phyloP scores from a whole-genome alignment of 2,329 filamentous ascomycete species.

The Fusarium oligoseptatum region DNA sequence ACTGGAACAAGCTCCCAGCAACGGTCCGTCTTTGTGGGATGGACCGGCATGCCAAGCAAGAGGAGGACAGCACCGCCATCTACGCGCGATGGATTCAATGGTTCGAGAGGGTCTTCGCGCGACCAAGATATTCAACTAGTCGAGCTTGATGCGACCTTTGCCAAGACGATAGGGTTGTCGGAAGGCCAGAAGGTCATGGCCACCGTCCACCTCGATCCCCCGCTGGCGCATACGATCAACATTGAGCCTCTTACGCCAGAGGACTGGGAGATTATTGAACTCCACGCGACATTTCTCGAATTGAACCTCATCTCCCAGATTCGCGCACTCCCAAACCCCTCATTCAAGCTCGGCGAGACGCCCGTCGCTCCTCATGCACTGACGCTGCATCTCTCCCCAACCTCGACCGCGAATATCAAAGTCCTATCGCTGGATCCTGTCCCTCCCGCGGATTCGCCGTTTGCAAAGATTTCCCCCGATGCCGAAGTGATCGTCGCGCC shows the following conservation, averaged over 20 bases:
- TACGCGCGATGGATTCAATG: slow-evolving; percentile 78
- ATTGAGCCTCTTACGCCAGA: slow-evolving; percentile 96
- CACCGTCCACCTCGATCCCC: slow-evolving; percentile 87
- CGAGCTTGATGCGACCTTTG: slow-evolving; percentile 90
- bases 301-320: slow-evolving; percentile 94
- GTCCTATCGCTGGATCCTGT: slow-evolving; percentile 86
- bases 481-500: slow-evolving; percentile 98
- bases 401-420: slow-evolving; percentile 92
- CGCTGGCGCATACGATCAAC: slow-evolving; percentile 91
- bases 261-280: slow-evolving; percentile 98
- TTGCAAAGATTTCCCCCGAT: slow-evolving; percentile 93
- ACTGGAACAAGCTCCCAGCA: slow-evolving; percentile 63
- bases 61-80: slow-evolving; percentile 81
- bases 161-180: slow-evolving; percentile 78
- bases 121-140: slow-evolving; percentile 84
- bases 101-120: slow-evolving; percentile 68
- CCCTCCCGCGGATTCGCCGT: slow-evolving; percentile 75
- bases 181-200: slow-evolving; percentile 84
- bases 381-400: slow-evolving; percentile 93
- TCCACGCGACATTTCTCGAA: slow-evolving; percentile 96
- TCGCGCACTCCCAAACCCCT: slow-evolving; percentile 90
- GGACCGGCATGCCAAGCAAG: slow-evolving; percentile 98
- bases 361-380: slow-evolving; percentile 78
- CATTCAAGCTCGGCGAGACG: slow-evolving; percentile 67
- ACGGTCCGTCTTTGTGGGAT: slow-evolving; percentile 87